Base-by-base conservation (phyloP, 345 rosid genomes). In the Microthlaspi erraticum region DNA sequence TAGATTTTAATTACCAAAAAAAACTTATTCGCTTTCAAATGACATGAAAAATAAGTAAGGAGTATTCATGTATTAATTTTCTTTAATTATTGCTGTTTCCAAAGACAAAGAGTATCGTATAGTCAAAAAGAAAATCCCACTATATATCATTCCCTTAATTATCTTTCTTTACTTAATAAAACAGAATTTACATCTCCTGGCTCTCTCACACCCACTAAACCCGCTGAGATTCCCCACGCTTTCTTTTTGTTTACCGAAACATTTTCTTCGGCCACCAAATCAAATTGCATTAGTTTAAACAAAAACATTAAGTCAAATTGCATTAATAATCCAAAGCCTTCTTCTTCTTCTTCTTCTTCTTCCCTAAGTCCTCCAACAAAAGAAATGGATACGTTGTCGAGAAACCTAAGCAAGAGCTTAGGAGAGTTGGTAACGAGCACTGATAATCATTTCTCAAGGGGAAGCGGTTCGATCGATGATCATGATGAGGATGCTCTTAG, bases 401-500 rank as follows among this genome's bases (percentile, higher is more conserved):
- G 78, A 41, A 76, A 81, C 79, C 73, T 88, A 74, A 80, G 82
- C 64, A 78, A 87, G 77, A 87, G 78, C 77, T 37, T 84, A 29
- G 98, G 89, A 23, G 92, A 86, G 7, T 74, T 86, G 4, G 67
- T 88, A 49, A 46, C 60, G 14, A 67, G 67, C 20, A 14, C 19
- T 46, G 49, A 59, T 54, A 75, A 39, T 13, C 75, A 69, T 36
- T 75, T 68, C 70, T 75, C 79, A 31, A 62, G 79, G 8, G 46
- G 90, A 56, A 73, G 91, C 48, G 77, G 76, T 63, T 81, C 83
- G 13, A 62, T 65, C 5, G 72, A 64, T 3, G 86, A 81, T 12
- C 87, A 86, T 51, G 98, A 93, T 20, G 96, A 90, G 76, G 98
- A 93, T 56, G 93, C 97, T 29, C 83, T 93, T 6, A 88, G 77